Percentiles rank a stretch among this genome's conserved stretches.
These are phyloP conservation scores for Tulasnella sp. DNA, from an alignment of 768 basidiomycete species.

Conservation along the genomic window DNA sequence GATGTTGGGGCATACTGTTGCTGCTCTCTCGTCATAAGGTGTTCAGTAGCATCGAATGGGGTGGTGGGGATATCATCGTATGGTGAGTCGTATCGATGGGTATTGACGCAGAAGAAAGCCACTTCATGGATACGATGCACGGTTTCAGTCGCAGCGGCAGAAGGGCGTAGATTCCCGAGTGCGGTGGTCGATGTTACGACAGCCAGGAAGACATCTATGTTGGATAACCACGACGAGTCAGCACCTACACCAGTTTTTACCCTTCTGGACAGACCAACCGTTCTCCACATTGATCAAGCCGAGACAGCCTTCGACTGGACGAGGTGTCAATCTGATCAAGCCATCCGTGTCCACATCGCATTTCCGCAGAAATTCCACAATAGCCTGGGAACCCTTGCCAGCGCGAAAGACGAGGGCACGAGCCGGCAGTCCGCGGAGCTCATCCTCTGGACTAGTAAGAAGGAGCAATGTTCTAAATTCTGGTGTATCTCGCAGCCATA, in stretches of 20 bases:
- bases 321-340: constrained; percentile 55
- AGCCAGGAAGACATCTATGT: constrained; percentile 76
- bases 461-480: constrained; percentile 50
- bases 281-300: constrained; percentile 38
- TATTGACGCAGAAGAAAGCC: constrained; percentile 77
- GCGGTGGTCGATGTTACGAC: constrained; percentile 66
- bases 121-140: constrained; percentile 82
- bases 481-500: constrained; percentile 58
- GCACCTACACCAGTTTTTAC: no score
- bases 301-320: constrained; percentile 69
- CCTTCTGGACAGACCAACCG: constrained; percentile 20
- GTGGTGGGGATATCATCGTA: constrained; percentile 40
- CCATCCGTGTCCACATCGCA: constrained; percentile 56
- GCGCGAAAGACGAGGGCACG: constrained; percentile 64
- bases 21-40: constrained; percentile 29
- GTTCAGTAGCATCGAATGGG: constrained; percentile 42
- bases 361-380: constrained; percentile 76
- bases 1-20: constrained; percentile 37
- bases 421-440: constrained; percentile 45
- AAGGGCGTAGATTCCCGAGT: constrained; percentile 51
- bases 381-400: constrained; percentile 48
- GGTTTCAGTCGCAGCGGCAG: constrained; percentile 44
- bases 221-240: constrained; percentile 19
- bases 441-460: constrained; percentile 56
- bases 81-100: constrained; percentile 67